phyloP scores from a whole-genome alignment of 2,329 filamentous ascomycete genomes.

The Botryotinia calthae region DNA sequence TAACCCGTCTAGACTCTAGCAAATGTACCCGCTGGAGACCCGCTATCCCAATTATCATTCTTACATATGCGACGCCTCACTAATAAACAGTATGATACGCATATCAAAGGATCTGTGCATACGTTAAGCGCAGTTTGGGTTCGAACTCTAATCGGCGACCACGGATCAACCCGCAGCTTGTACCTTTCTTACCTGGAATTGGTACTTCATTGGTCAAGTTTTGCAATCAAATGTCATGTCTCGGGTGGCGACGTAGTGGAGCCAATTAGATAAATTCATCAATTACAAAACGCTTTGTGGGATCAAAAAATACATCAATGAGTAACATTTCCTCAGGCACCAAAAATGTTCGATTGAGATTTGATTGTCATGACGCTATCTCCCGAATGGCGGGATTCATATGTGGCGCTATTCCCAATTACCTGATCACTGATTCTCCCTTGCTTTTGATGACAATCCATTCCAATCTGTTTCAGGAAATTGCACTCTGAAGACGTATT shows the following conservation, averaged over 20 bases:
- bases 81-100: background rate
- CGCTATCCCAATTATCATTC: background rate
- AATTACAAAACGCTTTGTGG: background rate
- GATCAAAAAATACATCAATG: background rate
- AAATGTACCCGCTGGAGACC: background rate
- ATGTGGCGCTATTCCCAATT: background rate
- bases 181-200: background rate
- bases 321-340: background rate
- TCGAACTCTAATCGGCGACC: slow-evolving; percentile 10
- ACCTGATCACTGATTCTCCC: background rate
- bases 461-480: background rate
- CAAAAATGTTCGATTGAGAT: background rate
- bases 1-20: background rate
- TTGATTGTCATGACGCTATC: background rate
- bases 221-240: background rate
- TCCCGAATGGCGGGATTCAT: background rate
- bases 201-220: background rate
- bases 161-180: background rate
- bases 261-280: background rate
- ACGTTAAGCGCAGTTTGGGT: background rate
- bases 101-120: background rate
- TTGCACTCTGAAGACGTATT: background rate
- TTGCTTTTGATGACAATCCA: background rate
- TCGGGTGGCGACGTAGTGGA: background rate
- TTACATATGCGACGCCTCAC: background rate